Evolutionary conservation across 2,329 filamentous ascomycete species (phyloP).

Genomic region (Trichoderma breve): DNA sequence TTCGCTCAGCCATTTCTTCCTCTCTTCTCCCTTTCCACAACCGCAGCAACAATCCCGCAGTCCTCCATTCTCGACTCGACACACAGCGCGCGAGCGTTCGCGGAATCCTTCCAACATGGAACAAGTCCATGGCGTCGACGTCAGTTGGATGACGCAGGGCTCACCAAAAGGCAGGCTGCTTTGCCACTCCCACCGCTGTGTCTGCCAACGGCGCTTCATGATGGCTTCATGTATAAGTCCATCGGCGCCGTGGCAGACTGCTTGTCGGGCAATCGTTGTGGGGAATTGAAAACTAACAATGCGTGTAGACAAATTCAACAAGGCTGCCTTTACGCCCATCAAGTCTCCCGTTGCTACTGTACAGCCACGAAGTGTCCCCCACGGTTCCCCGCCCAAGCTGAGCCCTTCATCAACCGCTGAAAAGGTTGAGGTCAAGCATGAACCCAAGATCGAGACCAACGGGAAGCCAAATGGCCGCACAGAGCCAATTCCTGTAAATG

Average conservation of each 20-base stretch:
- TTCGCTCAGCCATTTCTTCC: constrained; percentile 4
- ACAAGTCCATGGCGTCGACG: constrained; percentile 77
- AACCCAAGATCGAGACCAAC: constrained; percentile 20
- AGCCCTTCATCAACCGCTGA: constrained; percentile 31
- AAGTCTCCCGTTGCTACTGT: constrained; percentile 28
- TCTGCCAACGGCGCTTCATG: neutral
- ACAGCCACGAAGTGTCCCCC: constrained; percentile 35
- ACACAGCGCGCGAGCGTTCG: constrained; percentile 14
- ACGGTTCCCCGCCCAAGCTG: constrained; percentile 27
- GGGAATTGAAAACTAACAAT: neutral
- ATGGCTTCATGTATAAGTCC: neutral
- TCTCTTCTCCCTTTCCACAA: neutral
- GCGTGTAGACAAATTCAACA: constrained; percentile 33
- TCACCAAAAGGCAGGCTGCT: constrained; percentile 69
- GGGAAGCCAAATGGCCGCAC: constrained; percentile 24
- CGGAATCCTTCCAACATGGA: constrained; percentile 59
- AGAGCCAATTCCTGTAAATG: constrained; percentile 28
- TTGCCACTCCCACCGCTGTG: constrained; percentile 19
- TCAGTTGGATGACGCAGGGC: constrained; percentile 84
- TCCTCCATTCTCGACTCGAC: neutral
- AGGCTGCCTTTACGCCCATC: constrained; percentile 30
- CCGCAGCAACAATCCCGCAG: neutral
- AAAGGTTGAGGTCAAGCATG: constrained; percentile 13
- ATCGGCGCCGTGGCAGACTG: neutral
- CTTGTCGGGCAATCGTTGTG: neutral